Conservation (phyloP, 73 alveolate species). For the Paramecium octaurelia region DNA sequence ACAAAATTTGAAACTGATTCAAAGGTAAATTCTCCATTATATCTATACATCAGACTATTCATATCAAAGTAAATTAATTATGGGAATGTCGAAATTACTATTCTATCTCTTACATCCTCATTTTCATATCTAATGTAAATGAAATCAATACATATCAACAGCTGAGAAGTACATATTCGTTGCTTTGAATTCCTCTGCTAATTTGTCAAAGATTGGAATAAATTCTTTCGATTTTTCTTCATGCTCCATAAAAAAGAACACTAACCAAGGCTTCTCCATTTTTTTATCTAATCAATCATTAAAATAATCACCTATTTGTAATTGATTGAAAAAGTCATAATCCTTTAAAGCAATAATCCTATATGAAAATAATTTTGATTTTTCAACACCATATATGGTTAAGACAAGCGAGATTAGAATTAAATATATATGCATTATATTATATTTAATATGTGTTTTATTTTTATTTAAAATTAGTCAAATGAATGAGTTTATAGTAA, state of each 20-base stretch:
- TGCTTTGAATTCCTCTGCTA: not conserved
- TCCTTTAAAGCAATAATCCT: not conserved
- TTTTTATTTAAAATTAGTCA: too few species aligned
- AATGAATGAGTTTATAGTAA: too few species aligned
- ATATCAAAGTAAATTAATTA: not conserved
- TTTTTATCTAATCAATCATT: not conserved
- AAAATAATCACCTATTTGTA: not conserved
- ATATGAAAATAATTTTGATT: not conserved
- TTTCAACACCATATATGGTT: not conserved
- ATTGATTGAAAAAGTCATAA: not conserved
- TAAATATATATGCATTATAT: not conserved
- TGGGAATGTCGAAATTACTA: not conserved
- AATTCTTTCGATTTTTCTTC: not conserved
- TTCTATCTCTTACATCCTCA: constrained; percentile 26
- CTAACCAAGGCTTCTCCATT: constrained; percentile 25
- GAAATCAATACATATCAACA: not conserved
- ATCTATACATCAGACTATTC: not conserved
- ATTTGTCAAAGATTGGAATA: not conserved
- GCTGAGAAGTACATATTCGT: not conserved
- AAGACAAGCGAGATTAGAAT: not conserved
- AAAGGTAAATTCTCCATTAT: not conserved
- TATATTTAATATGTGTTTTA: not conserved
- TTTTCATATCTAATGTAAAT: not conserved
- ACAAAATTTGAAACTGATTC: not conserved
- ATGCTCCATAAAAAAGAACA: not conserved